Evolutionary conservation across 1,284 basidiomycete species (phyloP).

Genomic region (Marasmius fiardii): DNA sequence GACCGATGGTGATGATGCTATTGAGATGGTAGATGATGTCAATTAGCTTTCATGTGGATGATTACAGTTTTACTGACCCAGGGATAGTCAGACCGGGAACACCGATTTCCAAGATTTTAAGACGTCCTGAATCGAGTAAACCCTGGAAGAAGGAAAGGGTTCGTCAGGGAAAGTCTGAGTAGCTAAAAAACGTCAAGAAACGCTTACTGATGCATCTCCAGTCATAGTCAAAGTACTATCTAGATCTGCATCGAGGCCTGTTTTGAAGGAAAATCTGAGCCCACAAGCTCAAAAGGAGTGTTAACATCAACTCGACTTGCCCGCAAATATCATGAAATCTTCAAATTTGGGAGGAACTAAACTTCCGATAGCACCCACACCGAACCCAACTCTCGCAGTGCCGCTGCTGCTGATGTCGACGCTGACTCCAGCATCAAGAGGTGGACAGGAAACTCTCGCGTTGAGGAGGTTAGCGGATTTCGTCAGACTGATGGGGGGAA

Average conservation of each 20-base stretch:
- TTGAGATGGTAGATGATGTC: background rate
- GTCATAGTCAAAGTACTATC: constrained; percentile 30
- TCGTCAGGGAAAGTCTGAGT: background rate
- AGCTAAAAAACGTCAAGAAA: background rate
- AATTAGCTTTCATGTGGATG: background rate
- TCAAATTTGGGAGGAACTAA: constrained; percentile 36
- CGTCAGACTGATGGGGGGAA: constrained; percentile 24
- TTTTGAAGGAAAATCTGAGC: background rate
- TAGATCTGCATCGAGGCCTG: constrained; percentile 27
- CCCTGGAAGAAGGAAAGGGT: constrained; percentile 22
- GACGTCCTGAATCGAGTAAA: constrained; percentile 26
- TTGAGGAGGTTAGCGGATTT: constrained; percentile 38
- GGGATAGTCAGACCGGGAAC: constrained; percentile 29
- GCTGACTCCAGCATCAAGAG: constrained; percentile 29
- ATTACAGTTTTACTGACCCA: constrained; percentile 17
- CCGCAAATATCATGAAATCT: constrained; percentile 24
- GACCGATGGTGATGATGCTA: constrained; percentile 37
- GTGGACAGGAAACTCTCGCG: constrained; percentile 36
- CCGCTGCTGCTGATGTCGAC: constrained; percentile 39
- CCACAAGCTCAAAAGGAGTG: constrained; percentile 1
- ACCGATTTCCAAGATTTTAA: constrained; percentile 23
- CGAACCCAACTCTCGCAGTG: constrained; percentile 32
- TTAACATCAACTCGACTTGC: constrained; percentile 11
- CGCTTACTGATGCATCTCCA: constrained; percentile 30
- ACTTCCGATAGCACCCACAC: constrained; percentile 38